Evolutionary conservation across 441 rosid species (phyloP), one percentile per base, ranked within the genome.

Genomic region (Eruca vesicaria): DNA sequence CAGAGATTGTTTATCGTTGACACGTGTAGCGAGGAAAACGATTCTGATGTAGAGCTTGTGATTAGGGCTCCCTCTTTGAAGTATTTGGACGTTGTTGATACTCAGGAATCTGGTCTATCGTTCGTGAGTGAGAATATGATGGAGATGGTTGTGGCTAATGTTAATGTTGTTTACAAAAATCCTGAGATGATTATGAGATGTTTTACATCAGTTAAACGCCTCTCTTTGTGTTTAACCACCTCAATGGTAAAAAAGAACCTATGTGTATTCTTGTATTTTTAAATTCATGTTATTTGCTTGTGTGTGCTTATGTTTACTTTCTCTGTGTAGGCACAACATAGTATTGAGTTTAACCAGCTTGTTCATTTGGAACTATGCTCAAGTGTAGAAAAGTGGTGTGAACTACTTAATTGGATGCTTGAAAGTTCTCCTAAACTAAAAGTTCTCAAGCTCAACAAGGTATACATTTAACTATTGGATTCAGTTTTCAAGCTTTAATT

Each of bases 391-490:
- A 60, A 29, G 10, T 70, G 74, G 74, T 70, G 59, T 65, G 32
- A 43, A 1, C 74, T 70, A 60, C 45, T 70, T 19, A 12, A 58
- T 31, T 61, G 68, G 60, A 60, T 71, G 48, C 63, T 72, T 7
- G 6, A 21, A 63, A 50, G 31, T 63, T 63, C 69, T 63, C 69
- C 69, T 15, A 63, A 63, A 53, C n/a, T 72, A 35, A 23, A 72
- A 7, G 69, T 61, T 72, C 69, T 72, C 38, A 63, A 50, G 29
- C 63, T 63, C 19, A 0, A 15, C 10, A 3, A 20, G 26, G 59
- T 55, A 43, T 9, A 50, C 59, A 52, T 52, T 52, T 18, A 52
- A 18, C 52, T 41, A 12, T 2, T 18, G 21, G 5, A 52, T 52
- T 19, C 58, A 55, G 59, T 50, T 11, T n/a, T 20, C n/a, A 7